Base-by-base conservation (phyloP, 106 monocot species). In the Agapanthus africanus region DNA sequence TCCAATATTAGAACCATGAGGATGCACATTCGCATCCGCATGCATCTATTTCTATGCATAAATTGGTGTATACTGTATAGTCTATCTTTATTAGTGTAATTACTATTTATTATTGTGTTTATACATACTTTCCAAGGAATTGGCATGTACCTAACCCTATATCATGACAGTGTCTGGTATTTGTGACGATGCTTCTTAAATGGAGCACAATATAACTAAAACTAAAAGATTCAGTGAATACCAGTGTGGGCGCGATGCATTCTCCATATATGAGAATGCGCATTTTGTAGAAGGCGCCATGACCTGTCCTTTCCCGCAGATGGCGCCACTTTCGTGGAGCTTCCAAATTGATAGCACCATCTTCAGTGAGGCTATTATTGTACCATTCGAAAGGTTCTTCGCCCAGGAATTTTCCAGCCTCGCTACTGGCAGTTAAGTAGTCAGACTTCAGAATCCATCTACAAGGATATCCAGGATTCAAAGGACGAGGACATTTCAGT, bases 371-470 rank as follows among this genome's bases (percentile, higher is more conserved):
- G 63, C 81, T 84, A n/a, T 74, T 80, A 15, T 35, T 65, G 46
- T 84, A 65, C 97, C 91, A 92, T 75, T 99, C 97, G 76, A 87
- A 99, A 33, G 86, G 74, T 71, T 90, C 92, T 79, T 99, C 97
- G 8, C 71, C 74, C 54, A 92, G 40, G 22, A 92, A 85, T 33
- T 78, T 90, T 19, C 89, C 92, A 37, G 87, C 89, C 69, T 87
- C 83, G 50, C 23, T 74, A 70, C 97, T 79, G 37, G 92, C 92
- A 63, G 77, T 81, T 70, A 99, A 76, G 66, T 92, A 99, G 61
- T 92, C 84, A 14, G 85, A 65, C 71, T 85, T 92, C 10, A 99
- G 82, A 76, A 99, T 99, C 97, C 97, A 99, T 80, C 97, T 91
- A 60, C 61, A 79, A 59, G 31, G 9, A 38, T 27, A 40, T 23